These are phyloP conservation scores for Lachnellula willkommii DNA, from an alignment of 2,329 filamentous ascomycete species.

Conservation along the genomic window DNA sequence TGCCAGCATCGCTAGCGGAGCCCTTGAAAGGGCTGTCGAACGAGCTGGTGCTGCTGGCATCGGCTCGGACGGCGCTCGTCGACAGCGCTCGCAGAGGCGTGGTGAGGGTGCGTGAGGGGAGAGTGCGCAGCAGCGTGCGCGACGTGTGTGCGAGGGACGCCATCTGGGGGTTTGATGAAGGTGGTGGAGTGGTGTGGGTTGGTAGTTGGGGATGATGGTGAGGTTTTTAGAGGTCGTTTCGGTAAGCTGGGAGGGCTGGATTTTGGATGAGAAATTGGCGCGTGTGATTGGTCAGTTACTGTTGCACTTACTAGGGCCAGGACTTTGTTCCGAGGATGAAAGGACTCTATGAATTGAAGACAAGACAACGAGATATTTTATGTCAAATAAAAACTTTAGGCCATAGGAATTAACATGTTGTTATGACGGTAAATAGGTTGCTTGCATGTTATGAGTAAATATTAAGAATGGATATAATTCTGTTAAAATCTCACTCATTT, in stretches of 20 bases:
- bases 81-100: conserved; percentile 50
- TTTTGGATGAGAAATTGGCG: conserved; percentile 2
- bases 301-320: neutral
- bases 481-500: no score
- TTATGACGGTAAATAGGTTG: no score
- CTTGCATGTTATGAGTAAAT: no score
- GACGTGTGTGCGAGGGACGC: conserved; percentile 64
- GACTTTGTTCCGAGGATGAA: no score
- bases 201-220: neutral
- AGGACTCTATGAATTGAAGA: no score
- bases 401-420: no score
- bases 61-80: conserved; percentile 34
- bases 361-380: no score
- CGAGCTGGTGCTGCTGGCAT: conserved; percentile 32
- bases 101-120: conserved; percentile 35
- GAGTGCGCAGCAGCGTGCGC: conserved; percentile 61
- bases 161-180: conserved; percentile 41
- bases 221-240: conserved; percentile 7
- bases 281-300: conserved; percentile 4
- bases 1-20: conserved; percentile 40
- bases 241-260: conserved; percentile 6
- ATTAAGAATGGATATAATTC: no score
- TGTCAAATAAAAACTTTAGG: no score
- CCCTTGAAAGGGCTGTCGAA: conserved; percentile 62
- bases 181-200: conserved; percentile 6